Evolutionary conservation across 176 grass and related monocot species (phyloP).

Genomic region (Alopecurus myosuroides): DNA sequence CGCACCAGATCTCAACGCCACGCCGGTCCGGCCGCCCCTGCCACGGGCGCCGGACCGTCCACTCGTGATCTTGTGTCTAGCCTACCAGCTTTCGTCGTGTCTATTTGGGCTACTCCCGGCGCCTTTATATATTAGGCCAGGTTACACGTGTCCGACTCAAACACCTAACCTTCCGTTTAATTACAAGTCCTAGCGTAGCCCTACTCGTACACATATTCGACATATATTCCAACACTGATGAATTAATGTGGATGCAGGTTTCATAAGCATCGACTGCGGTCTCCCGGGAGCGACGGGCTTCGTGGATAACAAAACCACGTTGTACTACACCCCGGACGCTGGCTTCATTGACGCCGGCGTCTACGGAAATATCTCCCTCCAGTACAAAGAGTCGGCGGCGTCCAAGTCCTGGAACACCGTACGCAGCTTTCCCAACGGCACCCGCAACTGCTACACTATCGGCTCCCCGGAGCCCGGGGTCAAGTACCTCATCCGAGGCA

Average conservation of each 20-base stretch:
- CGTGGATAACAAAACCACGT: not conserved
- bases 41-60: too few relatives aligned
- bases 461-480: not conserved
- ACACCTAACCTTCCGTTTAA: too few relatives aligned
- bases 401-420: not conserved
- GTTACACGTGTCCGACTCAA: too few relatives aligned
- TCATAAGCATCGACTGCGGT: constrained; percentile 59
- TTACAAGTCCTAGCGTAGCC: too few relatives aligned
- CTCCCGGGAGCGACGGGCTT: not conserved
- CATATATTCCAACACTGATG: too few relatives aligned
- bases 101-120: too few relatives aligned
- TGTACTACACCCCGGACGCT: constrained; percentile 15
- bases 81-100: too few relatives aligned
- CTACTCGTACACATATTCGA: too few relatives aligned
- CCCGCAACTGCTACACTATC: constrained; percentile 50
- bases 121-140: too few relatives aligned
- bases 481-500: constrained; percentile 42
- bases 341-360: constrained; percentile 39
- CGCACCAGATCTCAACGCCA: too few relatives aligned
- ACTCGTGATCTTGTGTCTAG: too few relatives aligned
- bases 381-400: not conserved
- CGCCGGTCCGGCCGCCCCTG: too few relatives aligned
- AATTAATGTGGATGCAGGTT: constrained; percentile 5
- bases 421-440: constrained; percentile 47
- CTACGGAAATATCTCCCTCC: constrained; percentile 26